Conservation (phyloP, 2,329 filamentous ascomycete genomes). For the Fusarium sp. region DNA sequence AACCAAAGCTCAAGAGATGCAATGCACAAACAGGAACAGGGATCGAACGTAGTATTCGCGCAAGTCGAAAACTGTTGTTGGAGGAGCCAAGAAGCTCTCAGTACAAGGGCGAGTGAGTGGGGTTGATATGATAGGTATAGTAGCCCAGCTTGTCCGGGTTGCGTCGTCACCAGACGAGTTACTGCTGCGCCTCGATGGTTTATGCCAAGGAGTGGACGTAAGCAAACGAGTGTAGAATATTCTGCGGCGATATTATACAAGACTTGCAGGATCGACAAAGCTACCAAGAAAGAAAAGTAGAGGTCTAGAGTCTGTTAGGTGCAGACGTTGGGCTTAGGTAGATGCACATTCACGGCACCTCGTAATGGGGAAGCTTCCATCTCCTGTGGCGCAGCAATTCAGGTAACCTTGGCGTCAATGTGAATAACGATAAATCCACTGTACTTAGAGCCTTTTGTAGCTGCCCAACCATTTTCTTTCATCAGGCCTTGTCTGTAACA, state of each 20-base stretch:
- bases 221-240: conserved; percentile 5
- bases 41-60: neutral
- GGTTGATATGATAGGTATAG: conserved; percentile 30
- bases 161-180: conserved; percentile 36
- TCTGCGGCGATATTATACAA: conserved; percentile 5
- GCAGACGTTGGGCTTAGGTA: conserved; percentile 16
- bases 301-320: neutral
- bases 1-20: neutral
- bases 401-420: neutral
- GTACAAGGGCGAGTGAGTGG: conserved; percentile 31
- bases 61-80: conserved; percentile 22
- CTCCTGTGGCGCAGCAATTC: conserved; percentile 31
- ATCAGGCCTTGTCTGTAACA: neutral
- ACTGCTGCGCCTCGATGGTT: conserved; percentile 37
- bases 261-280: conserved; percentile 10
- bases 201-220: conserved; percentile 18
- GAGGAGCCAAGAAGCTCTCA: conserved; percentile 33
- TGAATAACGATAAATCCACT: conserved; percentile 1
- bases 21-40: neutral
- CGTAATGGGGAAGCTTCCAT: conserved; percentile 4
- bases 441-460: neutral
- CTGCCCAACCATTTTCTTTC: conserved; percentile 29
- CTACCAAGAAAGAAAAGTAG: neutral
- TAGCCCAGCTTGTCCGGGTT: conserved; percentile 22
- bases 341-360: conserved; percentile 6